These are phyloP conservation scores for Aspergillus ostianus DNA, from an alignment of 495 filamentous ascomycete species.

Conservation along the genomic window DNA sequence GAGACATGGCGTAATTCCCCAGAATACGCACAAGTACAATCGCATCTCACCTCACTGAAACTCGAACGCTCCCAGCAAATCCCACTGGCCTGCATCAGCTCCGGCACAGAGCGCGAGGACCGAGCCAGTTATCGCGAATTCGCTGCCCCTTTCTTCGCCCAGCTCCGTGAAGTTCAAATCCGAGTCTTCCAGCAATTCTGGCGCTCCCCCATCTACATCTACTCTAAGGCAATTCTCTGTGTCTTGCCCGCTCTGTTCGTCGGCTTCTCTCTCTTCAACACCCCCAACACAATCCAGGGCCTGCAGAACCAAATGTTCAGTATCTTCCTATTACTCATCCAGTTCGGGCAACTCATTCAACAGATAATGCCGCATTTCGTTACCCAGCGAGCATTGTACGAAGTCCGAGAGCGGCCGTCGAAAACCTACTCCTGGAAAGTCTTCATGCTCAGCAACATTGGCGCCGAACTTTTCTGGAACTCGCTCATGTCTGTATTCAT, in stretches of 20 bases:
- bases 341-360: conserved; percentile 69
- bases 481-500: conserved; percentile 49
- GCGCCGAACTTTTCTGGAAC: conserved; percentile 64
- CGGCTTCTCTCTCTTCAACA: conserved; percentile 71
- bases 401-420: conserved; percentile 72
- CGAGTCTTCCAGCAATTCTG: conserved; percentile 51
- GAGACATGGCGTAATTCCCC: conserved; percentile 66
- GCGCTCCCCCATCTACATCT: conserved; percentile 50
- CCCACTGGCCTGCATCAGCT: conserved; percentile 56
- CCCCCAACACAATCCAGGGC: conserved; percentile 62
- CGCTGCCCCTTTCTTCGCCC: conserved; percentile 39
- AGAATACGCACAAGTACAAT: conserved; percentile 60
- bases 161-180: conserved; percentile 27
- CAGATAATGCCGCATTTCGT: conserved; percentile 72
- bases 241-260: conserved; percentile 65
- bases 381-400: conserved; percentile 64
- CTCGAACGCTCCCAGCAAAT: background rate
- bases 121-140: conserved; percentile 11
- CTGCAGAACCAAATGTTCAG: conserved; percentile 81
- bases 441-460: conserved; percentile 65
- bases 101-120: conserved; percentile 5
- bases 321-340: conserved; percentile 75
- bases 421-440: conserved; percentile 74
- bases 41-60: too few species aligned
- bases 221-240: conserved; percentile 47